phyloP scores from a whole-genome alignment of 768 basidiomycete species.

The Mycena maculata region DNA sequence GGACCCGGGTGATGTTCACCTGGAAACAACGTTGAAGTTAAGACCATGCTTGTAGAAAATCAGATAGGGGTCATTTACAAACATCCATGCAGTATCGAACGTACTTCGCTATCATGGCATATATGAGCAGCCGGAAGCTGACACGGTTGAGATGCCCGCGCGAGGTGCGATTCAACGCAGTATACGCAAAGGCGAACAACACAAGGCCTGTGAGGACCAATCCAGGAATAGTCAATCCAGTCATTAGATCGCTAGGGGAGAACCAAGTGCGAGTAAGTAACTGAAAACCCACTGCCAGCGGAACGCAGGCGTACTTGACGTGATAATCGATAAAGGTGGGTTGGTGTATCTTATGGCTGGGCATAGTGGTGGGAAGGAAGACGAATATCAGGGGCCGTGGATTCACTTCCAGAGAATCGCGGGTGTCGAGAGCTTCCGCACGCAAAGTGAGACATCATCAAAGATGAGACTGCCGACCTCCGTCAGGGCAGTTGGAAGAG shows the following conservation, averaged over 20 bases:
- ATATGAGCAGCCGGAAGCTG: constrained; percentile 14
- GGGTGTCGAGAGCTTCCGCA: no score
- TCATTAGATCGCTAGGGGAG: background rate
- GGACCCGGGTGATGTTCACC: background rate
- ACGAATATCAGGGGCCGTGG: no score
- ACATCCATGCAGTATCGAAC: background rate
- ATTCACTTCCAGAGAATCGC: no score
- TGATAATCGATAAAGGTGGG: no score
- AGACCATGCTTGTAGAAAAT: background rate
- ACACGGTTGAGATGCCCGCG: background rate
- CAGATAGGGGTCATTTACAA: background rate
- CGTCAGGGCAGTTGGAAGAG: no score
- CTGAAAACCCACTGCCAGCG: no score
- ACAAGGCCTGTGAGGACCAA: background rate
- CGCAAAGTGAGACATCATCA: no score
- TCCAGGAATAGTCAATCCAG: background rate
- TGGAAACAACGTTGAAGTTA: background rate
- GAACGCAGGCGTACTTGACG: no score
- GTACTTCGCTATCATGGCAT: constrained; percentile 14
- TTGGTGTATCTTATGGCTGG: no score
- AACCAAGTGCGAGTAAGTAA: background rate
- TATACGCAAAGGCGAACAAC: background rate
- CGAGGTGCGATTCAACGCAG: background rate
- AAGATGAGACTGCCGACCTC: no score
- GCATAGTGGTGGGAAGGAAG: no score